phyloP scores from a whole-genome alignment of 441 rosid species.

The Iberis amara region DNA sequence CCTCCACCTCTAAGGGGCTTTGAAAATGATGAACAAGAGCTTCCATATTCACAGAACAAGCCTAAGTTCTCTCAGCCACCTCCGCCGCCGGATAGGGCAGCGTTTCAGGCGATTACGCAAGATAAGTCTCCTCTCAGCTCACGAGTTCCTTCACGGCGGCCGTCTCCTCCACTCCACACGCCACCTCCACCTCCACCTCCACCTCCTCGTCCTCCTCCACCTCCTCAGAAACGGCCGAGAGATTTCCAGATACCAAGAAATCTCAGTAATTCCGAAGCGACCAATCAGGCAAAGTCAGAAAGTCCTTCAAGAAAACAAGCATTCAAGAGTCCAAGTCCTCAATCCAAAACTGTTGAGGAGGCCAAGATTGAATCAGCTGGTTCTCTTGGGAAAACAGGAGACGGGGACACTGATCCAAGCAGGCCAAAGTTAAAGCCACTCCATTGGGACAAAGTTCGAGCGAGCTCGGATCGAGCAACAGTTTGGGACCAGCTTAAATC shows the following conservation, averaged over 20 bases:
- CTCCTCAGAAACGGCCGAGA: constrained; percentile 36
- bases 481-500: constrained; percentile 98
- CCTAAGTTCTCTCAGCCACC: constrained; percentile 73
- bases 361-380: constrained; percentile 21
- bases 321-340: constrained; percentile 45
- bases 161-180: constrained; percentile 56
- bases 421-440: constrained; percentile 80
- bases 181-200: constrained; percentile 54
- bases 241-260: constrained; percentile 17
- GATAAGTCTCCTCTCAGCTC: constrained; percentile 33
- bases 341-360: constrained; percentile 35
- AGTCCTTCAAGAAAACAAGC: constrained; percentile 32
- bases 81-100: constrained; percentile 71
- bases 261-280: constrained; percentile 28
- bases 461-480: constrained; percentile 92
- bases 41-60: constrained; percentile 41
- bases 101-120: constrained; percentile 55
- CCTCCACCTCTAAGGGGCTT: constrained; percentile 22
- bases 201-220: constrained; percentile 29
- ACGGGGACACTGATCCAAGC: constrained; percentile 61
- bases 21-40: constrained; percentile 29
- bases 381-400: constrained; percentile 49
- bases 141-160: constrained; percentile 39
- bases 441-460: constrained; percentile 98
- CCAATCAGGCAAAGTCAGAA: constrained; percentile 26